A percentile compares a stretch with the other conserved stretches of the same genome.
These are phyloP conservation scores for Polytrichum formosum DNA, from an alignment of 225 moss, liverwort and hornwort genomes.

Conservation along the genomic window DNA sequence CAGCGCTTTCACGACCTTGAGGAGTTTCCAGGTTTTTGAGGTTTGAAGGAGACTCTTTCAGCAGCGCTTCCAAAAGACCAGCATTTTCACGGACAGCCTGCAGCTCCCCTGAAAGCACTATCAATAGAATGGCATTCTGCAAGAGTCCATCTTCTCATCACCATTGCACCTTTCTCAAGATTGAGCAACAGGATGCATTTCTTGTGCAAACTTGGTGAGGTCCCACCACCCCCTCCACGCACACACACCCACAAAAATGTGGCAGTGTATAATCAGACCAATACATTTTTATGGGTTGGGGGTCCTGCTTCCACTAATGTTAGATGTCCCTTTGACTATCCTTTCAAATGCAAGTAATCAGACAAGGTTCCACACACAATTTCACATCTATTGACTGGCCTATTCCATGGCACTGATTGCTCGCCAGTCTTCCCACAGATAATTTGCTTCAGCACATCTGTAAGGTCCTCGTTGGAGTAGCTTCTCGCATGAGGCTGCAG, in stretches of 20 bases:
- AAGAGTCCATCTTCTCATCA: constrained; percentile 14
- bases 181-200: neutral
- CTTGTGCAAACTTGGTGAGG: no score
- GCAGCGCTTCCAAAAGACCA: constrained; percentile 10
- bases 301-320: no score
- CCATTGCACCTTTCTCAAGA: neutral
- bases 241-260: no score
- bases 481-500: neutral
- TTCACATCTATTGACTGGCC: no score
- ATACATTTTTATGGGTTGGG: no score
- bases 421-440: no score
- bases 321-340: no score
- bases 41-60: constrained; percentile 28
- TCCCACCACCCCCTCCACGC: no score
- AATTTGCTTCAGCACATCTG: neutral
- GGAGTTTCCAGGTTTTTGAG: constrained; percentile 16
- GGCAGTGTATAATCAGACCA: no score
- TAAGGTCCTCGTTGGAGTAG: neutral
- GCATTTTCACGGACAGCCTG: constrained; percentile 28
- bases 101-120: constrained; percentile 35
- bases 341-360: no score
- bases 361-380: no score
- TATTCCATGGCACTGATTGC: no score
- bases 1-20: constrained; percentile 35
- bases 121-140: constrained; percentile 26